phyloP scores from a whole-genome alignment of 1,284 basidiomycete genomes.

The Schizophyllum amplum region DNA sequence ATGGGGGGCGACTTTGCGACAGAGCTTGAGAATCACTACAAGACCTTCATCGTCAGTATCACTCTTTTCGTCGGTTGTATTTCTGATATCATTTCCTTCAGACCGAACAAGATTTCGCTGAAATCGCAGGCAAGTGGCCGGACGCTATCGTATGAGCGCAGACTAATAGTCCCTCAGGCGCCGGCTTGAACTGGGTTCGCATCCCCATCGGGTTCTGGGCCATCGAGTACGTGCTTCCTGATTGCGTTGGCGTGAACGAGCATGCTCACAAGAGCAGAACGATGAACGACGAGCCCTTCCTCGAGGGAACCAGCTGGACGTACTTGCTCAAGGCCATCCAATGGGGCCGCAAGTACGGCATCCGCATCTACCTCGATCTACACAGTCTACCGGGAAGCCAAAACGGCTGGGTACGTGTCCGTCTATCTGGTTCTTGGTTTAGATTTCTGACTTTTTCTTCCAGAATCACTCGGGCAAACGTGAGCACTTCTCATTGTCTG shows the following conservation, averaged over 20 bases:
- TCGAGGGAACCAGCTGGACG: constrained; percentile 47
- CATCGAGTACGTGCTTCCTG: constrained; percentile 1
- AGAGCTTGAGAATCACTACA: constrained; percentile 80
- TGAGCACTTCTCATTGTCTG: constrained; percentile 15
- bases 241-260: background rate
- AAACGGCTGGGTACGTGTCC: constrained; percentile 53
- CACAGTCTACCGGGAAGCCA: constrained; percentile 66
- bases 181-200: constrained; percentile 76
- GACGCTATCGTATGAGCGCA: background rate
- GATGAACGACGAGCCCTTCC: constrained; percentile 49
- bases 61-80: constrained; percentile 66
- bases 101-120: constrained; percentile 76
- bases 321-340: constrained; percentile 63
- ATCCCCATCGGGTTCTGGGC: constrained; percentile 81
- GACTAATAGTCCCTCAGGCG: constrained; percentile 31
- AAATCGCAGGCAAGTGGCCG: constrained; percentile 33
- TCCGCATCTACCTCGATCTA: constrained; percentile 84
- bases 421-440: constrained; percentile 3
- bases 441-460: background rate
- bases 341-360: constrained; percentile 90
- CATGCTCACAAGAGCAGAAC: constrained; percentile 16
- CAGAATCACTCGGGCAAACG: constrained; percentile 39
- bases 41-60: constrained; percentile 73
- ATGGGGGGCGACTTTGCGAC: constrained; percentile 50
- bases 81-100: constrained; percentile 62